These are phyloP conservation scores for Trametes sanguinea DNA, from an alignment of 768 basidiomycete genomes.

Conservation along the genomic window DNA sequence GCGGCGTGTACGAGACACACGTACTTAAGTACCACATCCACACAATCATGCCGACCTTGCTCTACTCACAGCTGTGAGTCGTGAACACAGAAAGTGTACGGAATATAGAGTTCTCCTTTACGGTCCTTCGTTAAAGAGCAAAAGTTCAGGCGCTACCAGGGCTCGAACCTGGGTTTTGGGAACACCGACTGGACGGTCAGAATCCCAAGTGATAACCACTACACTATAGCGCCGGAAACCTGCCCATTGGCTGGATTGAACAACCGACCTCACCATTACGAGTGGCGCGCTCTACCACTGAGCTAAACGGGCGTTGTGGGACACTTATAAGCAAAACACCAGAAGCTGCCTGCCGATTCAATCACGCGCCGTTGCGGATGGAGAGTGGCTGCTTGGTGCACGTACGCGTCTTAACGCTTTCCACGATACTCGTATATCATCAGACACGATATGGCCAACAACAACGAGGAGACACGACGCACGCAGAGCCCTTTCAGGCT, in stretches of 20 bases:
- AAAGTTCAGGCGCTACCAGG: conserved; percentile 5
- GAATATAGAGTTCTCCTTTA: no score
- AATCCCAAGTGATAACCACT: conserved; percentile 13
- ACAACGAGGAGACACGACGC: conserved; percentile 9
- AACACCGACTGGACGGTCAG: background rate
- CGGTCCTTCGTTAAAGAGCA: background rate
- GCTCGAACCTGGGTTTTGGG: conserved; percentile 14
- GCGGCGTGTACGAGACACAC: no score
- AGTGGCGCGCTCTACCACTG: conserved; percentile 25
- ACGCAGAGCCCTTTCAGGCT: conserved; percentile 11
- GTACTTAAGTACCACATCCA: no score
- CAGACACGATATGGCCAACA: conserved; percentile 13
- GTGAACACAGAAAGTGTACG: no score
- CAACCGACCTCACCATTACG: conserved; percentile 26
- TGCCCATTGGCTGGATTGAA: conserved; percentile 25
- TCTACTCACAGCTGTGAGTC: no score
- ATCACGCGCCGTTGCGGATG: background rate
- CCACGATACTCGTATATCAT: background rate
- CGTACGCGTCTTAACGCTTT: conserved; percentile 2
- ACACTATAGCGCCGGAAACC: conserved; percentile 10
- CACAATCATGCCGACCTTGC: no score
- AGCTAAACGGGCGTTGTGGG: conserved; percentile 20
- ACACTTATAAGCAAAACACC: background rate
- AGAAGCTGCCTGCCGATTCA: no score
- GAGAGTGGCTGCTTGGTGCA: background rate